phyloP scores from a whole-genome alignment of 768 basidiomycete species.

The Russula abietina region DNA sequence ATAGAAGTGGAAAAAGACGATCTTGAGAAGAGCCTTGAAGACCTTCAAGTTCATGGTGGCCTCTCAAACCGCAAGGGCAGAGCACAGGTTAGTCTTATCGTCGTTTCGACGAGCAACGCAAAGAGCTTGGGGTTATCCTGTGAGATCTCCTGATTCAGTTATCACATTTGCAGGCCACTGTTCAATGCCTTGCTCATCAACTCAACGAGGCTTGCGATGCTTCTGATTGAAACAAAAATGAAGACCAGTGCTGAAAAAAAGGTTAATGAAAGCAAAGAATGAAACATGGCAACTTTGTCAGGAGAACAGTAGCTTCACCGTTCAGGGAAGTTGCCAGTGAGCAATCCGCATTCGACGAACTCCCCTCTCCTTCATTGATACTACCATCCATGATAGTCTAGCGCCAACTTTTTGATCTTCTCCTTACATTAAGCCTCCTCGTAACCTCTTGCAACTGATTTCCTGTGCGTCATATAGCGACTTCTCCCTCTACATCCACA shows the following conservation, averaged over 20 bases:
- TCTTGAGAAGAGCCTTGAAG: constrained; percentile 72
- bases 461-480: not conserved
- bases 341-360: constrained; percentile 7
- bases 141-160: constrained; percentile 79
- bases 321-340: not conserved
- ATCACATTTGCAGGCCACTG: constrained; percentile 55
- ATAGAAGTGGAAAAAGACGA: constrained; percentile 91
- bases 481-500: constrained; percentile 1
- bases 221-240: constrained; percentile 83
- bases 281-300: not conserved
- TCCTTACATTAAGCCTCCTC: constrained; percentile 13
- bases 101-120: constrained; percentile 66
- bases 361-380: not conserved
- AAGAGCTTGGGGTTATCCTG: constrained; percentile 88
- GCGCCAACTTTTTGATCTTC: not conserved
- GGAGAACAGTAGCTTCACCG: not conserved
- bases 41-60: constrained; percentile 52
- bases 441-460: not conserved
- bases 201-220: constrained; percentile 71
- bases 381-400: constrained; percentile 12
- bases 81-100: constrained; percentile 55
- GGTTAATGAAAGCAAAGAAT: not conserved
- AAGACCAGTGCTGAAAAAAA: constrained; percentile 69
- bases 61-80: constrained; percentile 75
- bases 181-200: constrained; percentile 63